These are phyloP conservation scores for Austroboletus festivus DNA, from an alignment of 768 basidiomycete species.

Conservation along the genomic window DNA sequence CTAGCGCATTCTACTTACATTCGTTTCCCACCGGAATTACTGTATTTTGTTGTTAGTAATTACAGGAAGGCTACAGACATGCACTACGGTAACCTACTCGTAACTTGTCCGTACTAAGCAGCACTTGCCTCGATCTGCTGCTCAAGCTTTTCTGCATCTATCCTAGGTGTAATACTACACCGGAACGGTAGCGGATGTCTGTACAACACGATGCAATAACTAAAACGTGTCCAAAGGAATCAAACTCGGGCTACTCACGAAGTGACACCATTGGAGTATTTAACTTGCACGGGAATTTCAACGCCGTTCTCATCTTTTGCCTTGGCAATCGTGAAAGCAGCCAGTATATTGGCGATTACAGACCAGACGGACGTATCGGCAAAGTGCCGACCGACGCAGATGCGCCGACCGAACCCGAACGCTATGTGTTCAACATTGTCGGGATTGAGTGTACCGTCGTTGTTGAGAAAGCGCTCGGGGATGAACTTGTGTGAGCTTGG, in stretches of 20 bases:
- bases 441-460: constrained; percentile 16
- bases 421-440: constrained; percentile 10
- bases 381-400: constrained; percentile 29
- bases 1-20: too few relatives aligned
- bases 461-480: constrained; percentile 40
- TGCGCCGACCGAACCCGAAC: constrained; percentile 31
- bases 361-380: constrained; percentile 25
- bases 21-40: too few relatives aligned
- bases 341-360: constrained; percentile 16
- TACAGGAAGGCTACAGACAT: too few relatives aligned
- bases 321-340: constrained; percentile 15
- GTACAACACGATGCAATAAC: too few relatives aligned
- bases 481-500: constrained; percentile 36
- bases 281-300: constrained; percentile 19
- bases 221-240: background rate
- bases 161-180: constrained; percentile 13
- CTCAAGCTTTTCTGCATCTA: constrained; percentile 9
- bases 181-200: constrained; percentile 19
- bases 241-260: constrained; percentile 9
- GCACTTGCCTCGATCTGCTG: constrained; percentile 13
- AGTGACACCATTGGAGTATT: background rate
- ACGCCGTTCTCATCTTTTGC: constrained; percentile 17
- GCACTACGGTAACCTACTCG: too few relatives aligned
- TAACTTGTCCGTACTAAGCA: background rate
- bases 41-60: too few relatives aligned